Conservation (phyloP, 2,329 filamentous ascomycete species). For the Sporothrix variecibatus region DNA sequence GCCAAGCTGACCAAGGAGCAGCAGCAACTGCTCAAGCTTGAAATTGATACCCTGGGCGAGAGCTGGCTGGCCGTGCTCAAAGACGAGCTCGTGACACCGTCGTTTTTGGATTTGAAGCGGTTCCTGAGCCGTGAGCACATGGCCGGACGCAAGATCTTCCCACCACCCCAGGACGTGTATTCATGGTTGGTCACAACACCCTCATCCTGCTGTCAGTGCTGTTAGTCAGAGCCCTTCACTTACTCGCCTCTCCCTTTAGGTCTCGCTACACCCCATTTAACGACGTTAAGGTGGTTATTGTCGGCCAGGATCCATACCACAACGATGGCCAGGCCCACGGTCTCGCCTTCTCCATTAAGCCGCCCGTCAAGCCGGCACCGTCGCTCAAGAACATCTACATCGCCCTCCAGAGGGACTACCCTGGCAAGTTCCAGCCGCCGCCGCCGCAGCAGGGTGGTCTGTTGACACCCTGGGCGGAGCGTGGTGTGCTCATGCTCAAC, state of each 20-base stretch:
- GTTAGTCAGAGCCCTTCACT: not conserved
- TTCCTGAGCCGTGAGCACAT: conserved; percentile 80
- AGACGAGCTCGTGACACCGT: conserved; percentile 75
- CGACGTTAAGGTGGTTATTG: conserved; percentile 86
- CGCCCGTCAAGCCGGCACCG: conserved; percentile 83
- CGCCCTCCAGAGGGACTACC: conserved; percentile 84
- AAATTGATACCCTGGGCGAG: conserved; percentile 88
- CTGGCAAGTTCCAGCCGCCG: conserved; percentile 69
- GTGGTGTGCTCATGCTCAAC: conserved; percentile 90
- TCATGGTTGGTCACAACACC: conserved; percentile 67
- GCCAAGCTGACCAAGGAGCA: conserved; percentile 77
- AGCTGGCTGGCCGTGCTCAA: conserved; percentile 90
- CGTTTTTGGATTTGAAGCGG: conserved; percentile 84
- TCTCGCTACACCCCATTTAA: conserved; percentile 88
- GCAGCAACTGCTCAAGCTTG: conserved; percentile 76
- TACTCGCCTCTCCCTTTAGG: conserved; percentile 52
- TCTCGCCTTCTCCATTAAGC: conserved; percentile 90
- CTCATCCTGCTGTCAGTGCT: not conserved
- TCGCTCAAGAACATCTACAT: conserved; percentile 94
- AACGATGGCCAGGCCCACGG: conserved; percentile 94
- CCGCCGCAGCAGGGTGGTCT: conserved; percentile 80
- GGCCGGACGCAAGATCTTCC: conserved; percentile 77
- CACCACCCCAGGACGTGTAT: conserved; percentile 86
- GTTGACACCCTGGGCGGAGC: conserved; percentile 90
- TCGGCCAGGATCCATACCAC: conserved; percentile 97